Evolutionary conservation across 2,329 filamentous ascomycete species (phyloP), one percentile per base, ranked within the genome.

Genomic region (Emydomyces testavorans): DNA sequence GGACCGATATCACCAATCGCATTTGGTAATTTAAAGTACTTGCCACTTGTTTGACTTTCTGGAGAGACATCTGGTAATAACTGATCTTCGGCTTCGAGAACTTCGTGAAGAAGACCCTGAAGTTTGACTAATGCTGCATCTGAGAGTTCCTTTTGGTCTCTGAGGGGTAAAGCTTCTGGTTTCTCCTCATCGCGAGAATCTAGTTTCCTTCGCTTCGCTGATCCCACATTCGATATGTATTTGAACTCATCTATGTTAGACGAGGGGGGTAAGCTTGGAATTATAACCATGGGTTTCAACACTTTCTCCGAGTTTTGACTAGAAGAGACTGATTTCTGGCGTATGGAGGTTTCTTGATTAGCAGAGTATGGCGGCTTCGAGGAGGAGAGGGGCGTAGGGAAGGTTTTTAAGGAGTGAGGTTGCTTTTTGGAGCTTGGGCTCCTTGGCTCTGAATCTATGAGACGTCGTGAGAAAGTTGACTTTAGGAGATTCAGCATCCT

Each of bases 31-130:
- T 56, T 60, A 58, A 82, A 79, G 48, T 82, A 71, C 29, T 77
- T 73, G 36, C 73, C 71, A 21, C 72, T 65, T 40, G 52, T 54
- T 29, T 75, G 66, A 34, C 57, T 47, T n/a, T 64, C 55, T 15
- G 57, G 54, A 18, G 69, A 70, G 5, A 60, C 77, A 63, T 75
- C 79, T 52, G 65, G 72, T 65, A 73, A 80, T 50, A 73, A 72
- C 61, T 79, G 76, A 57, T 88, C 81, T 59, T 94, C 87, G 4
- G 83, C 83, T 53, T 85, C 77, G 55, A 89, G 87, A 13, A 94
- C 74, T 20, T 81, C 78, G 46, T 79, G 72, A 2, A 93, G 70
- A 40, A 88, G 75, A 31, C 76, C 75, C 48, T 83, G 77, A 10
- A 98, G 69, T 47, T 81, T 79, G 46, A 81, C 70, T 38, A 89